These are phyloP conservation scores for Colletotrichum sp. DNA, from an alignment of 2,329 filamentous ascomycete species.

Conservation along the genomic window DNA sequence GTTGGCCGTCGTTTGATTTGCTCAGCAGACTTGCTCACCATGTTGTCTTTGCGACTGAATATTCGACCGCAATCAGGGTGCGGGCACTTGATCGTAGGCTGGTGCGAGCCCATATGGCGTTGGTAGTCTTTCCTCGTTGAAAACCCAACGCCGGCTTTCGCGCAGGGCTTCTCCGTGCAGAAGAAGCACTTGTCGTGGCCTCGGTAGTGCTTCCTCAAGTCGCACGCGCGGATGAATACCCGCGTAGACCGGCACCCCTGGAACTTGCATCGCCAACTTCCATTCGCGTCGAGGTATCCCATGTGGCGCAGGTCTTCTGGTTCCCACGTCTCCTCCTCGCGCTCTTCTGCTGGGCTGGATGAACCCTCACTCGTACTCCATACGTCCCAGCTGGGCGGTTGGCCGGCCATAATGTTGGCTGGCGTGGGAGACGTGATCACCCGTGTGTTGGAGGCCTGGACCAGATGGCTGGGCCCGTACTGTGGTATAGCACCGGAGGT, in stretches of 20 bases:
- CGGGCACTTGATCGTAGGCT: background rate
- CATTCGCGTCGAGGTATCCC: slow-evolving; percentile 7
- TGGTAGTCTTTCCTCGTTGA: slow-evolving; percentile 5
- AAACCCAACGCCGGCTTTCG: background rate
- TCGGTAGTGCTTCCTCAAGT: slow-evolving; percentile 4
- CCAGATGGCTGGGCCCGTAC: background rate
- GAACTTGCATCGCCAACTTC: slow-evolving; percentile 5
- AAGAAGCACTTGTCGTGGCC: slow-evolving; percentile 10
- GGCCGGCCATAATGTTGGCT: background rate
- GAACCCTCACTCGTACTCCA: background rate
- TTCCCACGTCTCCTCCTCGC: background rate
- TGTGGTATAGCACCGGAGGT: background rate
- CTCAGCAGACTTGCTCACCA: background rate
- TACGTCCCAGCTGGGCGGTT: background rate
- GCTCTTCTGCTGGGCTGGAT: background rate
- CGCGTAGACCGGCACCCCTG: background rate
- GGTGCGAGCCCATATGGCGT: slow-evolving; percentile 6
- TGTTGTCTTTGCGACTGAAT: slow-evolving; percentile 8
- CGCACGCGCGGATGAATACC: slow-evolving; percentile 5
- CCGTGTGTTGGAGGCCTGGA: background rate
- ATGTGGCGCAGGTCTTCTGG: background rate
- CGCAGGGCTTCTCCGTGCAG: slow-evolving; percentile 3
- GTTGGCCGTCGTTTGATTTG: accelerated
- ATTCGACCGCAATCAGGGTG: slow-evolving; percentile 2
- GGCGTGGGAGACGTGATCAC: background rate